phyloP scores from a whole-genome alignment of 106 monocot genomes.

The Dendrobium catenatum region DNA sequence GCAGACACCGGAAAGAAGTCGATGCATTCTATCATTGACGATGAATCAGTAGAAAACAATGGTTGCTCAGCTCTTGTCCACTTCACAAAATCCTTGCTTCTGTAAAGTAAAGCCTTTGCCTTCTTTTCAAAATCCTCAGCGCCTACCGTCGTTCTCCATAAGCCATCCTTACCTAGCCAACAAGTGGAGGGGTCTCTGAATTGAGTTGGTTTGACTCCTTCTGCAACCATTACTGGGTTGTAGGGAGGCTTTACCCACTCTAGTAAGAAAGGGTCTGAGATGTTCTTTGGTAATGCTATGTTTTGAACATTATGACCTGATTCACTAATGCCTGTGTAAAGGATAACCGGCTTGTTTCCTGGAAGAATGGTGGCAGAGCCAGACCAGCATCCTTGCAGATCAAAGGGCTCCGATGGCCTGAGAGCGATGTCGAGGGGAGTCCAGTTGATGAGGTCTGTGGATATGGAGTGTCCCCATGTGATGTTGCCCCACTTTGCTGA shows the following conservation, averaged over 20 bases:
- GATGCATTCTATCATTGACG: conserved; percentile 15
- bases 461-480: conserved; percentile 39
- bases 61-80: conserved; percentile 15
- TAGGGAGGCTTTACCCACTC: conserved; percentile 42
- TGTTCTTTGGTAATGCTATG: conserved; percentile 38
- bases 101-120: conserved; percentile 10
- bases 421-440: conserved; percentile 16
- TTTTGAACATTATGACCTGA: conserved; percentile 26
- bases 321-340: conserved; percentile 44
- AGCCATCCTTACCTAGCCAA: conserved; percentile 19
- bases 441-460: conserved; percentile 49
- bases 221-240: conserved; percentile 26
- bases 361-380: conserved; percentile 51
- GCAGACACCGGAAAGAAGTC: conserved; percentile 10
- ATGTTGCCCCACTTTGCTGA: conserved; percentile 13
- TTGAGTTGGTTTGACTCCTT: background rate
- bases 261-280: conserved; percentile 32
- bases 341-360: conserved; percentile 30
- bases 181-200: conserved; percentile 28
- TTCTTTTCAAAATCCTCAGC: background rate
- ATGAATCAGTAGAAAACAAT: conserved; percentile 7
- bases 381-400: conserved; percentile 51
- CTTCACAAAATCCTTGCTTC: conserved; percentile 20
- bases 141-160: conserved; percentile 23
- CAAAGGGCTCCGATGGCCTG: conserved; percentile 30